A percentile compares a stretch with the other conserved stretches of the same genome.
These are phyloP conservation scores for Botrytis squamosa DNA, from an alignment of 2,329 filamentous ascomycete genomes.

Conservation along the genomic window DNA sequence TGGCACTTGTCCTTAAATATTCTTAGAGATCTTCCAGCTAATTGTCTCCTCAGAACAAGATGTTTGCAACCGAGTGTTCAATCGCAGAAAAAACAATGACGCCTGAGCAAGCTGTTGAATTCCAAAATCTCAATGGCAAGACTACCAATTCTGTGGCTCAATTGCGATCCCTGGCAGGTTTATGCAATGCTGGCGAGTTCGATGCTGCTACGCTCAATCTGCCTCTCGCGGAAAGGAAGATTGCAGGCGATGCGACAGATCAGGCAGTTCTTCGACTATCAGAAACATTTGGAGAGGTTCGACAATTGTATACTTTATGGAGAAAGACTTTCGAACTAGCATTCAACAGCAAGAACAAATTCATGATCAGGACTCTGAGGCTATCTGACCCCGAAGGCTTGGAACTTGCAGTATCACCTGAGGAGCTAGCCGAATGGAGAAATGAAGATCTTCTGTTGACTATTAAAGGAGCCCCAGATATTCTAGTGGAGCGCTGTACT, in stretches of 20 bases:
- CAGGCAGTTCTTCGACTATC: conserved; percentile 70
- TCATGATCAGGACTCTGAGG: conserved; percentile 64
- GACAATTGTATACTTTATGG: conserved; percentile 60
- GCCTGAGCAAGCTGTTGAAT: conserved; percentile 48
- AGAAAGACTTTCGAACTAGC: conserved; percentile 63
- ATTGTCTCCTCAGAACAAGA: conserved; percentile 54
- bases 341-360: conserved; percentile 83
- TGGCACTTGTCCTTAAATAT: background rate
- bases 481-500: conserved; percentile 64
- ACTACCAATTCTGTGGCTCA: conserved; percentile 51
- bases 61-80: conserved; percentile 68
- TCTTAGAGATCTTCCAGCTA: conserved; percentile 5
- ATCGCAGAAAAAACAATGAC: conserved; percentile 50
- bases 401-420: conserved; percentile 21
- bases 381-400: conserved; percentile 43
- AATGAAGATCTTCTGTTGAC: conserved; percentile 49
- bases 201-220: conserved; percentile 61
- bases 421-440: conserved; percentile 22
- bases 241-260: conserved; percentile 74
- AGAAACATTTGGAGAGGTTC: conserved; percentile 59
- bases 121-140: conserved; percentile 30
- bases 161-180: conserved; percentile 57
- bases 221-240: conserved; percentile 58
- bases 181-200: conserved; percentile 75
- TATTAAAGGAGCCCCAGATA: conserved; percentile 73